Evolutionary conservation across 345 rosid genomes (phyloP), one percentile per base, ranked within the genome.

Genomic region (Eutrema japonicum): DNA sequence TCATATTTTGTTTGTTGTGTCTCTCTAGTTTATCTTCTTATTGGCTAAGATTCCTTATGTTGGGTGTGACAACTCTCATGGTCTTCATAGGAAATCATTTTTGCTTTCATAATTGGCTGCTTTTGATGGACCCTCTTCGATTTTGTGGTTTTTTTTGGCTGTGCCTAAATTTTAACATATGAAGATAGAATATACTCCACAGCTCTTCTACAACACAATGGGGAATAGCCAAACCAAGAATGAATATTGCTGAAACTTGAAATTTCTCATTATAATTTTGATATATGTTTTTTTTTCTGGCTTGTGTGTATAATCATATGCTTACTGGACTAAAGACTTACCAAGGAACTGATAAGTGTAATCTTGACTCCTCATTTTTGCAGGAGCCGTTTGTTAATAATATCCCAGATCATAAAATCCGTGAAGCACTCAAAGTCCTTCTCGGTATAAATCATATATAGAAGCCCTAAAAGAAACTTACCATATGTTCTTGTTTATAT

Each of bases 331-430:
- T 66, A 55, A 60, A 48, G 58, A 38, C 18, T 66, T 64, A 35
- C 61, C 12, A 59, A 60, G 27, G 37, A 30, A 56, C 33, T 61
- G 16, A 80, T 46, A 37, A 6, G 65, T 10, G 67, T 27, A 6
- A 26, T 3, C 12, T 73, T 42, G 46, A 35, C 54, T 30, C 5
- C 41, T 56, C 47, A 38, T 29, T 8, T 27, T 33, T 85, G 35
- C 90, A 94, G 98, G 98, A 88, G 77, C 86, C 93, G 62, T 84
- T 83, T 76, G 96, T 87, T 47, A 85, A 89, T 83, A 91, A 89
- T 83, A 91, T 91, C 9, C 87, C 93, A 1, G 89, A 89, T 73
- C 87, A 89, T 26, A 81, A 85, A 48, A 87, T 94, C 72, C 90
- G 95, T 38, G 93, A 89, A 79, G 98, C 98, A 40, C 85, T 94